phyloP scores from a whole-genome alignment of 805 yeast genomes.

The Wickerhamomyces rabaulensis region DNA sequence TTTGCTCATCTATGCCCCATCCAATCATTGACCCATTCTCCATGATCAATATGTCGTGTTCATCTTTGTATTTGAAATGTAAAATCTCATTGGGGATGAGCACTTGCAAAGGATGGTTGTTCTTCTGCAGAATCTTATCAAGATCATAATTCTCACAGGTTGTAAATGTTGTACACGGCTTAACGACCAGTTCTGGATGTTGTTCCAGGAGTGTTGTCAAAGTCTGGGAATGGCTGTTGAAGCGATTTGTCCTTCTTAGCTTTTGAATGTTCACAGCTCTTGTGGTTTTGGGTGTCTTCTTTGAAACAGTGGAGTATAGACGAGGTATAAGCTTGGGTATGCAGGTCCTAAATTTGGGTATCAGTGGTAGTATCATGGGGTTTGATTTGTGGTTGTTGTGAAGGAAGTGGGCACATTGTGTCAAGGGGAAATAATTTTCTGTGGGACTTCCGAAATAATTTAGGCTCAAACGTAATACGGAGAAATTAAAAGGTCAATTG shows the following conservation, averaged over 20 bases:
- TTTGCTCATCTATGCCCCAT: conserved; percentile 70
- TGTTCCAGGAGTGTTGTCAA: background rate
- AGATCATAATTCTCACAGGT: conserved; percentile 70
- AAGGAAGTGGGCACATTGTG: too few species aligned
- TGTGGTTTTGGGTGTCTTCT: conserved; percentile 10
- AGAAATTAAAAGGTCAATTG: too few species aligned
- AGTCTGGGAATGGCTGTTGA: background rate
- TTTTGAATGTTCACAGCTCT: conserved; percentile 10
- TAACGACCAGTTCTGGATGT: conserved; percentile 1
- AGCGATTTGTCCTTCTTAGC: conserved; percentile 11
- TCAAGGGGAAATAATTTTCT: too few species aligned
- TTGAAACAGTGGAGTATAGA: background rate
- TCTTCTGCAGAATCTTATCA: conserved; percentile 28
- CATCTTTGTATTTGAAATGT: conserved; percentile 38
- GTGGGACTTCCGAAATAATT: too few species aligned
- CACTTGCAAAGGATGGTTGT: conserved; percentile 29
- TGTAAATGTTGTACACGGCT: conserved; percentile 64
- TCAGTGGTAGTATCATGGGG: background rate
- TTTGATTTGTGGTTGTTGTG: too few species aligned
- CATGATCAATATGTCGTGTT: conserved; percentile 59
- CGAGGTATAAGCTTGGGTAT: background rate
- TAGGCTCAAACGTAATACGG: too few species aligned
- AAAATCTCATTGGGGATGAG: conserved; percentile 69
- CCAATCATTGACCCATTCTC: conserved; percentile 78
- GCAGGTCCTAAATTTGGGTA: background rate